Evolutionary conservation across 2,329 filamentous ascomycete genomes (phyloP).

Genomic region (Sporothrix humicola): DNA sequence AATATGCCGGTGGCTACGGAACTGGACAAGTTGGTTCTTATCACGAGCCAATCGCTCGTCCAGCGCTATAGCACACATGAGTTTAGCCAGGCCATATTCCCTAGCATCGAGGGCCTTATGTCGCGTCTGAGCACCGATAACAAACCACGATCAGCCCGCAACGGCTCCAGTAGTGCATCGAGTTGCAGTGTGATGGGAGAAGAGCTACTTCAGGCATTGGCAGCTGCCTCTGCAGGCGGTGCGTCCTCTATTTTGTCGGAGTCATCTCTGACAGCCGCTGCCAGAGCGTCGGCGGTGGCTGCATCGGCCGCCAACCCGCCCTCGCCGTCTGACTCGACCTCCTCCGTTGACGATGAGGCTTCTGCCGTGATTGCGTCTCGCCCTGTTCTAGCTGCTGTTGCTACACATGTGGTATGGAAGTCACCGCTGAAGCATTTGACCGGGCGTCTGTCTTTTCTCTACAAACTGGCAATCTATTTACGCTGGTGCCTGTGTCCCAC

Average conservation of each 20-base stretch:
- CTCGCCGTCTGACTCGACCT: not conserved
- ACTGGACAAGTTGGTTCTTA: slow-evolving; percentile 31
- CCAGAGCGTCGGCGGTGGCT: slow-evolving; percentile 16
- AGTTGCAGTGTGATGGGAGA: slow-evolving; percentile 24
- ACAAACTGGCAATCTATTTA: slow-evolving; percentile 29
- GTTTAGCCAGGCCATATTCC: slow-evolving; percentile 32
- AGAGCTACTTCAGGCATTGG: slow-evolving; percentile 12
- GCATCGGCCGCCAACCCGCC: slow-evolving; percentile 13
- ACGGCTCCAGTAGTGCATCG: not conserved
- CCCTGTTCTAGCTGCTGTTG: slow-evolving; percentile 1
- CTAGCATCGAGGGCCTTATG: slow-evolving; percentile 29
- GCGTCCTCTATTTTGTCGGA: not conserved
- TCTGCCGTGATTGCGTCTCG: not conserved
- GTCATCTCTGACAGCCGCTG: slow-evolving; percentile 5
- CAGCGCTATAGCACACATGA: slow-evolving; percentile 30
- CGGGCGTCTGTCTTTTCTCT: slow-evolving; percentile 27
- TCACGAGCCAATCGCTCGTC: slow-evolving; percentile 27
- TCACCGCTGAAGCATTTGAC: slow-evolving; percentile 23
- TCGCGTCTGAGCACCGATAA: slow-evolving; percentile 16
- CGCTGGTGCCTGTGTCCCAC: slow-evolving; percentile 31
- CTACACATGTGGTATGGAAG: slow-evolving; percentile 21
- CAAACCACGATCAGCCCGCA: not conserved
- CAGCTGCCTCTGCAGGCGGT: slow-evolving; percentile 7
- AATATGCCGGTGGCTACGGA: slow-evolving; percentile 31
- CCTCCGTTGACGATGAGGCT: not conserved